These are phyloP conservation scores for Fomitopsis pulvina DNA, from an alignment of 768 basidiomycete species.

Conservation along the genomic window DNA sequence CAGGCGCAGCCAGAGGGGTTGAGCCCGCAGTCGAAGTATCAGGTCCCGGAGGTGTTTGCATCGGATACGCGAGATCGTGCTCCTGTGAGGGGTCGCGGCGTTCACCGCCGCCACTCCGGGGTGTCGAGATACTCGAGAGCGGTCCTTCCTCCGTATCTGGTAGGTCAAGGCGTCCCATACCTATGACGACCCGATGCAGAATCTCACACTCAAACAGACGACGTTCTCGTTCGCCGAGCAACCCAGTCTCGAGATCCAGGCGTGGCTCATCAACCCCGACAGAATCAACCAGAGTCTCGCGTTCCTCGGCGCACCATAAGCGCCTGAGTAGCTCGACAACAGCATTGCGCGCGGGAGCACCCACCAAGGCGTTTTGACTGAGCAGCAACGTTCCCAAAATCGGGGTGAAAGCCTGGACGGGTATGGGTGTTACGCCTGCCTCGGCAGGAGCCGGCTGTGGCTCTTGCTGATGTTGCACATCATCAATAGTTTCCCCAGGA, in stretches of 20 bases:
- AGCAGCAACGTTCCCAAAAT: constrained; percentile 86
- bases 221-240: constrained; percentile 51
- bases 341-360: constrained; percentile 64
- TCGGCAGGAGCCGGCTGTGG: constrained; percentile 32
- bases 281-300: constrained; percentile 9
- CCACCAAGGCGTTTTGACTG: constrained; percentile 68
- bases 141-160: constrained; percentile 9
- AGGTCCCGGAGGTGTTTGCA: constrained; percentile 1
- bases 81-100: background rate
- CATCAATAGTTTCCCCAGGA: background rate
- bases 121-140: constrained; percentile 2
- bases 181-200: constrained; percentile 80
- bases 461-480: background rate
- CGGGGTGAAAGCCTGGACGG: constrained; percentile 85
- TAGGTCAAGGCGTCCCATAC: constrained; percentile 68
- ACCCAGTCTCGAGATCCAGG: constrained; percentile 28
- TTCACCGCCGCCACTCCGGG: background rate
- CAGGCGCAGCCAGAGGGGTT: constrained; percentile 1
- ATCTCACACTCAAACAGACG: constrained; percentile 75
- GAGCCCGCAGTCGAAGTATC: background rate
- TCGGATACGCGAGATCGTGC: background rate
- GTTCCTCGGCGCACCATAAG: constrained; percentile 54
- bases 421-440: constrained; percentile 38
- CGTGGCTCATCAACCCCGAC: constrained; percentile 23
- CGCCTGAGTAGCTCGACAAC: constrained; percentile 74